Percentiles rank a stretch among this genome's conserved stretches.
Evolutionary conservation across 352 stramenopile genomes (phyloP).

Genomic region (Globisporangium spinosum): DNA sequence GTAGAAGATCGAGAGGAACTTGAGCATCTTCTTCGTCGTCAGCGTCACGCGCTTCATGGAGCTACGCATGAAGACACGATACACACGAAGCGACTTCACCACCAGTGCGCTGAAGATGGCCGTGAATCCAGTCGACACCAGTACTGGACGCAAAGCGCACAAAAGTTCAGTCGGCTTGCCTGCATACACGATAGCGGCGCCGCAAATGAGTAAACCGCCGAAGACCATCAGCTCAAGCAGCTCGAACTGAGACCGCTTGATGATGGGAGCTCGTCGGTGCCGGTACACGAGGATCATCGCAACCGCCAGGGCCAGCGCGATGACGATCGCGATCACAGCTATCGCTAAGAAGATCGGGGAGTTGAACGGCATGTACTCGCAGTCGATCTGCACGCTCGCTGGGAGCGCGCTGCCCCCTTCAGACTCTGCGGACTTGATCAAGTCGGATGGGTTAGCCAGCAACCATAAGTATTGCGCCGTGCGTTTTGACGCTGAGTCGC

Average conservation of each 20-base stretch:
- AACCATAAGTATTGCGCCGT: conserved; percentile 30
- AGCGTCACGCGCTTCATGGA: conserved; percentile 19
- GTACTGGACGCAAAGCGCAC: conserved; percentile 19
- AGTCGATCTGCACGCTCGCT: conserved; percentile 18
- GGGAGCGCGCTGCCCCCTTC: conserved; percentile 21
- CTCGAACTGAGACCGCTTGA: conserved; percentile 35
- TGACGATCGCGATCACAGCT: conserved; percentile 15
- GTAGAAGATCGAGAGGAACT: conserved; percentile 17
- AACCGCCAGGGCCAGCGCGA: conserved; percentile 1
- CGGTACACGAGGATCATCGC: conserved; percentile 25
- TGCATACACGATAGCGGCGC: conserved; percentile 15
- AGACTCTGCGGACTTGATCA: conserved; percentile 31
- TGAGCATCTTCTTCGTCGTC: conserved; percentile 16
- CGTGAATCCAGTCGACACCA: conserved; percentile 27
- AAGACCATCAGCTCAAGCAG: conserved; percentile 21
- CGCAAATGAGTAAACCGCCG: conserved; percentile 28
- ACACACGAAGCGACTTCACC: conserved; percentile 32
- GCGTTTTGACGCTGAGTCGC: conserved; percentile 15
- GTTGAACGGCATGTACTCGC: conserved; percentile 33
- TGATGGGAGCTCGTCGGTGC: conserved; percentile 24
- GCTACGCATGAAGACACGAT: conserved; percentile 25
- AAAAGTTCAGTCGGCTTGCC: conserved; percentile 19
- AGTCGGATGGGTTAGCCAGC: conserved; percentile 19
- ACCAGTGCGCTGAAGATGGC: conserved; percentile 25
- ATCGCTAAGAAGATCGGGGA: conserved; percentile 15